These are phyloP conservation scores for Physcomitrium patens DNA, from an alignment of 225 moss, liverwort and hornwort genomes.

Conservation along the genomic window DNA sequence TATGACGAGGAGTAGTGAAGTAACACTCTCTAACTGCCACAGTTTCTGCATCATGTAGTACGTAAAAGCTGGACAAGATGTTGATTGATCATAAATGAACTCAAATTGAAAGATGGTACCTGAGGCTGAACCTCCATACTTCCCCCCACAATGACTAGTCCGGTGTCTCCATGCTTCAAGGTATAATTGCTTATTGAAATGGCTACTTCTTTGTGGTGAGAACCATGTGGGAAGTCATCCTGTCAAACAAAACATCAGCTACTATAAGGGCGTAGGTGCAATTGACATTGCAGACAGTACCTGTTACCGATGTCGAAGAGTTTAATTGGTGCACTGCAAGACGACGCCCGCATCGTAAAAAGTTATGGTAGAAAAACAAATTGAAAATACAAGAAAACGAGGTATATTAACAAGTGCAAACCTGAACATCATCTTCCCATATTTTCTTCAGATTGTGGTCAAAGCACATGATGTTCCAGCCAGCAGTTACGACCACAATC, in stretches of 20 bases:
- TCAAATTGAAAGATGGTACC: conserved; percentile 42
- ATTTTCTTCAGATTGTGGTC: conserved; percentile 91
- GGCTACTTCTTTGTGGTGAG: conserved; percentile 90
- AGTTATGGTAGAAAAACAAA: not conserved
- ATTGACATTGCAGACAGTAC: too few species aligned
- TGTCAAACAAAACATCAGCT: conserved; percentile 28
- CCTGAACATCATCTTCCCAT: conserved; percentile 90
- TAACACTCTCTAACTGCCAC: conserved; percentile 12
- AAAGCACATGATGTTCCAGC: conserved; percentile 91
- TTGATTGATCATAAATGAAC: not conserved
- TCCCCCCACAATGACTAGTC: conserved; percentile 86
- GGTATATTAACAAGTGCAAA: conserved; percentile 21
- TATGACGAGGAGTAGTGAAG: not conserved
- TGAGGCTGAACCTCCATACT: conserved; percentile 97
- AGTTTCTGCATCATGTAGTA: not conserved
- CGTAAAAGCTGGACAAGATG: conserved; percentile 16
- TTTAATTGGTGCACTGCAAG: too few species aligned
- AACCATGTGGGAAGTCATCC: conserved; percentile 84
- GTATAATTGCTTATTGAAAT: conserved; percentile 87
- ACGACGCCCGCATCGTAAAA: too few species aligned
- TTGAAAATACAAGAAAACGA: not conserved
- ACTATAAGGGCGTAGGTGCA: too few species aligned
- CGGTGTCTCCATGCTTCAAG: conserved; percentile 81
- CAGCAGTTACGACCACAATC: conserved; percentile 89
- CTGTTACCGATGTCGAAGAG: too few species aligned